These are phyloP conservation scores for Trichoderma sp. DNA, from an alignment of 2,329 filamentous ascomycete genomes.

Conservation along the genomic window DNA sequence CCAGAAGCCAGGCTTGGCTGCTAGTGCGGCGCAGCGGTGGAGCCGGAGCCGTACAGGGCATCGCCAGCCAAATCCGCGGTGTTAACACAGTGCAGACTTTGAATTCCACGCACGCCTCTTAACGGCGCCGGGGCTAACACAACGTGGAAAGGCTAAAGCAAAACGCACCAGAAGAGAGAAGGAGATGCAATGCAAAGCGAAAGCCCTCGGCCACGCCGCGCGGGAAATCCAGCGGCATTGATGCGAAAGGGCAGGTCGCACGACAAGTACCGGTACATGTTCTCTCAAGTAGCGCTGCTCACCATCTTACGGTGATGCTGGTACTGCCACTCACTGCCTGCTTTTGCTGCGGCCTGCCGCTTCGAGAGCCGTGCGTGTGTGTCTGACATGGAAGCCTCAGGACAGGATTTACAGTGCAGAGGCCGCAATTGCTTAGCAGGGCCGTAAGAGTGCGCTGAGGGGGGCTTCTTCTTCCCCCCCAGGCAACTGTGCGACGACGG, in stretches of 20 bases:
- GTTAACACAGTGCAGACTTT: not conserved
- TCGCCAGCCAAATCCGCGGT: not conserved
- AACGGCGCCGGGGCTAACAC: not conserved
- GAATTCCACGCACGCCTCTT: not conserved
- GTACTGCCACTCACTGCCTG: not conserved
- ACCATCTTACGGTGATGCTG: not conserved
- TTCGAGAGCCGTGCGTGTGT: not conserved
- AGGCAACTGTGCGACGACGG: not conserved
- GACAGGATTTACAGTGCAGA: not conserved
- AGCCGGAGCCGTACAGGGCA: not conserved
- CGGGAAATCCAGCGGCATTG: not conserved
- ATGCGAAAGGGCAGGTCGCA: not conserved
- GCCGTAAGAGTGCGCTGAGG: not conserved
- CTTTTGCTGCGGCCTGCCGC: not conserved
- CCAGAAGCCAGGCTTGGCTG: slow-evolving; percentile 1
- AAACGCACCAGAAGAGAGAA: not conserved
- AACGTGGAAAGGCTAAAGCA: not conserved
- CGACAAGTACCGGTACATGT: not conserved
- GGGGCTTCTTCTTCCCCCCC: not conserved
- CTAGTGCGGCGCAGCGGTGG: not conserved
- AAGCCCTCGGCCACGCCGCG: slow-evolving; percentile 1
- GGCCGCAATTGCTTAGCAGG: not conserved
- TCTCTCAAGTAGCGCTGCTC: too few relatives aligned
- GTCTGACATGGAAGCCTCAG: not conserved
- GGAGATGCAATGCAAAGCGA: not conserved